Conservation (phyloP, 2,329 filamentous ascomycete species). For the Xylariaceae sp. region DNA sequence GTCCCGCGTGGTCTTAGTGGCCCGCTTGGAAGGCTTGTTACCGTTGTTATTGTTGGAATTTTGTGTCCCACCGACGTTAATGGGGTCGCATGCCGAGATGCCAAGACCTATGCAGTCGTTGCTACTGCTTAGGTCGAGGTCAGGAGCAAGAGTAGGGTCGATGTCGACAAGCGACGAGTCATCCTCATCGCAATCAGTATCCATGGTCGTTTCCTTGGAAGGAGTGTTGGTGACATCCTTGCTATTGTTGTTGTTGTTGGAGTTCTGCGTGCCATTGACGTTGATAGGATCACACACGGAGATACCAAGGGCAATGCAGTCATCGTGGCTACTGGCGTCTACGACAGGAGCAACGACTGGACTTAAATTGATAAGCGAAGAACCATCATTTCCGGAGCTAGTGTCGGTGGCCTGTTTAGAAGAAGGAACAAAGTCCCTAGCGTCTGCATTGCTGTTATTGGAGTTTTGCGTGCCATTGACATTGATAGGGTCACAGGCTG, state of each 20-base stretch:
- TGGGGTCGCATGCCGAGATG: conserved; percentile 35
- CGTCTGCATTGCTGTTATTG: background rate
- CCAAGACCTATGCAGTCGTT: conserved; percentile 34
- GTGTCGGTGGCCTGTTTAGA: background rate
- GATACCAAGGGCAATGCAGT: conserved; percentile 32
- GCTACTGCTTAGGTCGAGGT: conserved; percentile 23
- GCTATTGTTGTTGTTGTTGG: conserved; percentile 21
- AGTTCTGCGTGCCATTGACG: conserved; percentile 29
- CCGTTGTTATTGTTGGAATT: conserved; percentile 14
- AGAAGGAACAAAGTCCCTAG: too few relatives aligned
- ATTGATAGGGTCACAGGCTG: conserved; percentile 37
- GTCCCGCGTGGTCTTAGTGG: background rate
- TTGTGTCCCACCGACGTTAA: conserved; percentile 29
- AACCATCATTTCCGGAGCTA: background rate
- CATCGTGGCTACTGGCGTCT: conserved; percentile 21
- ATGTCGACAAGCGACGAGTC: conserved; percentile 26
- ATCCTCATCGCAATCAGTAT: background rate
- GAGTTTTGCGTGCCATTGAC: conserved; percentile 29
- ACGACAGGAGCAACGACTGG: conserved; percentile 25
- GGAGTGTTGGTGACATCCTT: background rate
- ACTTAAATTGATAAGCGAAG: conserved; percentile 24
- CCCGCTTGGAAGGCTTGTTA: background rate
- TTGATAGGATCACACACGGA: conserved; percentile 38
- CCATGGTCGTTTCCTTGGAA: background rate
- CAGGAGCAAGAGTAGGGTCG: conserved; percentile 23